These are phyloP conservation scores for Cladobotryum mycophilum DNA, from an alignment of 2,329 filamentous ascomycete genomes.

Conservation along the genomic window DNA sequence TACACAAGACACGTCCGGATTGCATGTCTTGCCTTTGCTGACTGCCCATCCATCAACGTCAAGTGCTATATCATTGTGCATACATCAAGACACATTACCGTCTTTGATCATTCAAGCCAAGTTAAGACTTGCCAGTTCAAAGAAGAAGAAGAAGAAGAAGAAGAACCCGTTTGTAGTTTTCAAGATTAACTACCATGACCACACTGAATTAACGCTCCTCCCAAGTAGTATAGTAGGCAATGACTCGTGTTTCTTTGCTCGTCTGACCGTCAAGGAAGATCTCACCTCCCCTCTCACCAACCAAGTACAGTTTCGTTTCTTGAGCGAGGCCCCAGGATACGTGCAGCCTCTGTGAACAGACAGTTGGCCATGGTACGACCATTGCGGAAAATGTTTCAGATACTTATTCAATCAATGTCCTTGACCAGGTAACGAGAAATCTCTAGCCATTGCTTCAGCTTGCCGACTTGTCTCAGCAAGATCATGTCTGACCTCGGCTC, in stretches of 20 bases:
- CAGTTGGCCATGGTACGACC: constrained; percentile 20
- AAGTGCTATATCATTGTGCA: not conserved
- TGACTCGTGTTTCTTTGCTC: constrained; percentile 20
- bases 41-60: not conserved
- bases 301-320: constrained; percentile 1
- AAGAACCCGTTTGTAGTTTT: too few species aligned
- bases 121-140: too few species aligned
- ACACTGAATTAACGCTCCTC: not conserved
- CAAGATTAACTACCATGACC: not conserved
- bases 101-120: too few species aligned
- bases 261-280: constrained; percentile 30
- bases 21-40: not conserved
- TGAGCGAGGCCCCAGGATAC: constrained; percentile 15
- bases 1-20: too few species aligned
- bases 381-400: constrained; percentile 24
- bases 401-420: constrained; percentile 23
- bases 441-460: constrained; percentile 14
- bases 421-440: constrained; percentile 14
- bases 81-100: too few species aligned
- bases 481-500: constrained; percentile 14
- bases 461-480: constrained; percentile 21
- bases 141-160: too few species aligned
- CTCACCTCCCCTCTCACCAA: not conserved
- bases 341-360: constrained; percentile 17
- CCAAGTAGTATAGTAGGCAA: constrained; percentile 13